These are phyloP conservation scores for Hysterium pulicare DNA, from an alignment of 2,329 filamentous ascomycete genomes.

Conservation along the genomic window DNA sequence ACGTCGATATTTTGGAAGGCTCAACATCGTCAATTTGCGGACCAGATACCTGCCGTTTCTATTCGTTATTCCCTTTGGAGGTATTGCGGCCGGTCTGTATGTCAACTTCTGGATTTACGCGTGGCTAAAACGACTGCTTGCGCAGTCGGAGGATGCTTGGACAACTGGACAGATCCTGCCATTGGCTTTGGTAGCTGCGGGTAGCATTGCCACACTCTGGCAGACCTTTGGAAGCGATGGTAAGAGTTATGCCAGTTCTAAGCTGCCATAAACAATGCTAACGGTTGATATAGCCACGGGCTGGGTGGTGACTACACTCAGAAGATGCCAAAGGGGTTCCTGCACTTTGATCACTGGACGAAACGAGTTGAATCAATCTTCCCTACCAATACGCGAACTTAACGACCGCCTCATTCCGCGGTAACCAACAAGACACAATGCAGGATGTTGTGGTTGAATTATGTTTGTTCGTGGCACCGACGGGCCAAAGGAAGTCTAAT, in stretches of 20 bases:
- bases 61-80: not conserved
- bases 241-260: not conserved
- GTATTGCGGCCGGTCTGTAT: not conserved
- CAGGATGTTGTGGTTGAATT: no score
- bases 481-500: no score
- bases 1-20: not conserved
- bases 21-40: not conserved
- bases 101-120: not conserved
- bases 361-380: no score
- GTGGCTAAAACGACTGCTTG: not conserved
- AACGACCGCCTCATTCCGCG: no score
- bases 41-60: not conserved
- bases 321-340: no score
- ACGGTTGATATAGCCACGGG: no score
- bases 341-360: no score
- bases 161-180: not conserved
- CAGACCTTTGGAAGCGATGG: not conserved
- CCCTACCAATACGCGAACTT: no score
- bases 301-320: no score
- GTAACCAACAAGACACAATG: no score
- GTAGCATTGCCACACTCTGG: constrained; percentile 1
- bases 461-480: no score
- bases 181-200: not conserved
- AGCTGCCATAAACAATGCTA: no score
- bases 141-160: not conserved